phyloP scores from a whole-genome alignment of 176 grass and related monocot genomes.

The Puya raimondii region DNA sequence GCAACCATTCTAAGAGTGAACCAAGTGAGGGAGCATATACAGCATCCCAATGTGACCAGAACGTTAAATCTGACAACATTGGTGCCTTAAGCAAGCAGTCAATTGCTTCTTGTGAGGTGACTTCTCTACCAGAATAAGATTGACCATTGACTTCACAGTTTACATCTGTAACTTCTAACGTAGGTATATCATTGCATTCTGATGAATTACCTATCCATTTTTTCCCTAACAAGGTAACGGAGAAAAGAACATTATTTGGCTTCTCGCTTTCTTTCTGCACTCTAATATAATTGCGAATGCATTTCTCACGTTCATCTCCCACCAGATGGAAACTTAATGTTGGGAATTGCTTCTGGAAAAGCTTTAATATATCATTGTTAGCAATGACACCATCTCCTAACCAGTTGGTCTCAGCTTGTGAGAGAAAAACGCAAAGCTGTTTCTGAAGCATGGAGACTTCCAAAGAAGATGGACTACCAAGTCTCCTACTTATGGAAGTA shows the following conservation, averaged over 20 bases:
- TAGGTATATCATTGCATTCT: constrained; percentile 14
- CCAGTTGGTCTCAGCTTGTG: constrained; percentile 45
- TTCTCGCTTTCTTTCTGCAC: constrained; percentile 36
- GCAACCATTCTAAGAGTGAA: constrained; percentile 69
- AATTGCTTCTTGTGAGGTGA: constrained; percentile 51
- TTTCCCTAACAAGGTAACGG: constrained; percentile 68
- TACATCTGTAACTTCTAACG: constrained; percentile 2
- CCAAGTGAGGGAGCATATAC: constrained; percentile 76
- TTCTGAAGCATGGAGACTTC: constrained; percentile 47
- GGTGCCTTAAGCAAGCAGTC: constrained; percentile 70
- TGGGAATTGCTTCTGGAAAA: constrained; percentile 84
- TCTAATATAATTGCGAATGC: constrained; percentile 20
- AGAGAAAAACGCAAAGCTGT: constrained; percentile 60
- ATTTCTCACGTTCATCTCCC: constrained; percentile 30
- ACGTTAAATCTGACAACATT: constrained; percentile 85
- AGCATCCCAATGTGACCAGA: constrained; percentile 85
- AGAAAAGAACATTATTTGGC: constrained; percentile 48
- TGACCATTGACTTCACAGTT: constrained; percentile 22
- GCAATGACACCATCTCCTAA: constrained; percentile 27
- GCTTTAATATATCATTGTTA: constrained; percentile 40
- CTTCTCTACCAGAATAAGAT: constrained; percentile 28
- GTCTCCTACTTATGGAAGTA: constrained; percentile 37
- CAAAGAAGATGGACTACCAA: constrained; percentile 26
- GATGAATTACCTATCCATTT: constrained; percentile 35
- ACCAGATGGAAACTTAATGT: constrained; percentile 48